These are phyloP conservation scores for Crucihimalaya himalaica DNA, from an alignment of 345 rosid species.

Conservation along the genomic window DNA sequence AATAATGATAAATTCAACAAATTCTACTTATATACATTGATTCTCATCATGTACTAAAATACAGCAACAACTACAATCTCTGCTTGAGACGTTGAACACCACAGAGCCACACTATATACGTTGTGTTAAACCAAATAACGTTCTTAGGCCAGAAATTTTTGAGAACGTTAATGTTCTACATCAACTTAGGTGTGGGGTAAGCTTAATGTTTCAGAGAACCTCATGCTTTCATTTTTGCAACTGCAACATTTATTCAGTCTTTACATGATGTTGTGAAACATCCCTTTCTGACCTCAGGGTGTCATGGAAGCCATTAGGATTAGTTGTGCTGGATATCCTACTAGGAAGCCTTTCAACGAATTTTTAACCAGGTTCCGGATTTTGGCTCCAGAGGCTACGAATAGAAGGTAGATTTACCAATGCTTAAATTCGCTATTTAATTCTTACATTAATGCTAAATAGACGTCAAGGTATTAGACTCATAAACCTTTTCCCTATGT, in stretches of 20 bases:
- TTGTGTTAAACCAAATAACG: slow-evolving; percentile 95
- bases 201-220: slow-evolving; percentile 45
- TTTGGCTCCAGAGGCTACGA: slow-evolving; percentile 59
- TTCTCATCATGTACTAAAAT: slow-evolving; percentile 36
- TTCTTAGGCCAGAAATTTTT: slow-evolving; percentile 87
- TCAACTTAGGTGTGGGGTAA: slow-evolving; percentile 97
- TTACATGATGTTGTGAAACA: slow-evolving; percentile 9
- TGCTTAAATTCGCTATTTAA: slow-evolving; percentile 10
- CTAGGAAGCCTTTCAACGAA: slow-evolving; percentile 80
- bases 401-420: slow-evolving; percentile 53
- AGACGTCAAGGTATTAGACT: background rate
- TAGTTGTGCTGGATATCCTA: slow-evolving; percentile 97
- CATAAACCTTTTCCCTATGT: slow-evolving; percentile 13
- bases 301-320: slow-evolving; percentile 99
- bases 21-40: slow-evolving; percentile 19
- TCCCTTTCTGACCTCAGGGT: slow-evolving; percentile 55
- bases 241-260: slow-evolving; percentile 2
- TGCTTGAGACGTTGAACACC: slow-evolving; percentile 89
- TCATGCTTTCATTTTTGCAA: slow-evolving; percentile 17
- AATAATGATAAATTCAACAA: slow-evolving; percentile 11
- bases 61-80: slow-evolving; percentile 95
- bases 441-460: slow-evolving; percentile 6
- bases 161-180: slow-evolving; percentile 81
- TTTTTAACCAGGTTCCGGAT: slow-evolving; percentile 67
- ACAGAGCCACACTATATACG: slow-evolving; percentile 97